Evolutionary conservation across 108 stramenopile genomes (phyloP).

Genomic region (Nannochloropsis granulata): DNA sequence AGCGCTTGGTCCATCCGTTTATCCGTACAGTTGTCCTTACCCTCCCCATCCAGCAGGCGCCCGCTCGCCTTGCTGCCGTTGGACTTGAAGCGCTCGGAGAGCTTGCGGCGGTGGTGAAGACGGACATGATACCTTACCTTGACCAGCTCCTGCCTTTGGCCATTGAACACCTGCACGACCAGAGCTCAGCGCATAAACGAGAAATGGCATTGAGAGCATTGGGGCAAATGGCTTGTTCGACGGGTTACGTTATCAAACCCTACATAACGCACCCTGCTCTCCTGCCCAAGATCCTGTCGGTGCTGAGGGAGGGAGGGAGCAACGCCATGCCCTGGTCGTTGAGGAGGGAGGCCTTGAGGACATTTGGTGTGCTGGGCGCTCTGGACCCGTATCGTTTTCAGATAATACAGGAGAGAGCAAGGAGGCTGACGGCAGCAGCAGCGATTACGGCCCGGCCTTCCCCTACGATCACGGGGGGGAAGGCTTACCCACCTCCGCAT

Average conservation of each 20-base stretch:
- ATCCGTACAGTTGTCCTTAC: neutral
- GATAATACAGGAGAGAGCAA: neutral
- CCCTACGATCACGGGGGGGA: neutral
- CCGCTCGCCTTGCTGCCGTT: conserved; percentile 37
- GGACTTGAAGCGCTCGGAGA: conserved; percentile 78
- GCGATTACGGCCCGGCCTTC: neutral
- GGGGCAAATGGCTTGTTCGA: conserved; percentile 70
- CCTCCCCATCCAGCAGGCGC: conserved; percentile 6
- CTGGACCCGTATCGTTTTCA: conserved; percentile 62
- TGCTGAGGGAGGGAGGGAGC: conserved; percentile 32
- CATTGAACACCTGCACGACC: conserved; percentile 68
- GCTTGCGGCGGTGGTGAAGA: conserved; percentile 50
- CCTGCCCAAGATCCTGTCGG: conserved; percentile 33
- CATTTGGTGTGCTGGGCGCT: conserved; percentile 82
- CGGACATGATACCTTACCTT: conserved; percentile 50
- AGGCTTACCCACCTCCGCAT: neutral
- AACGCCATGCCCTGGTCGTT: conserved; percentile 61
- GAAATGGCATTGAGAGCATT: conserved; percentile 67
- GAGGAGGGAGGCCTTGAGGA: conserved; percentile 73
- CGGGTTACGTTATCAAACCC: conserved; percentile 74
- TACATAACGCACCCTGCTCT: conserved; percentile 80
- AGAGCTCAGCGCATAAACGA: conserved; percentile 64
- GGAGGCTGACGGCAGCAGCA: neutral
- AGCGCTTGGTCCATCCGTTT: conserved; percentile 9
- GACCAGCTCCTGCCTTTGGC: conserved; percentile 55